Conservation (phyloP, 768 basidiomycete genomes). For the Sistotremastrum niveocremeum region DNA sequence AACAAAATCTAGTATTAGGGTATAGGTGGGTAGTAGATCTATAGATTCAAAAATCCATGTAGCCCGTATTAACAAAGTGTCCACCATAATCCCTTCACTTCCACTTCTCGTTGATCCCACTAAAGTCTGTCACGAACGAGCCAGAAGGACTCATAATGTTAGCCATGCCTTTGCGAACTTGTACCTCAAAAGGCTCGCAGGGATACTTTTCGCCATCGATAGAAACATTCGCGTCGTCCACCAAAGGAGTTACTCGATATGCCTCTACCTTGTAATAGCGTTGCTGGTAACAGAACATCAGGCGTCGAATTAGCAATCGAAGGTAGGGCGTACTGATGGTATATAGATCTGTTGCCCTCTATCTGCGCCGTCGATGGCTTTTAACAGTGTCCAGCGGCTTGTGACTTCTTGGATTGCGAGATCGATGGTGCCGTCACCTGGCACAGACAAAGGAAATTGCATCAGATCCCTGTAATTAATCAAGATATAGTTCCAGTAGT, state of each 20-base stretch:
- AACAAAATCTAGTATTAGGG: too few relatives aligned
- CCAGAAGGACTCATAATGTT: slow-evolving; percentile 53
- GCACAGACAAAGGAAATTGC: slow-evolving; percentile 73
- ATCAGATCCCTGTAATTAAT: slow-evolving; percentile 44
- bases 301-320: slow-evolving; percentile 1
- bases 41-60: too few relatives aligned
- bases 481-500: slow-evolving; percentile 3
- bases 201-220: slow-evolving; percentile 73
- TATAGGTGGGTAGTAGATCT: too few relatives aligned
- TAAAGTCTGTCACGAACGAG: slow-evolving; percentile 44
- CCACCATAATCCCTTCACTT: too few relatives aligned
- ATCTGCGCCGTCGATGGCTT: slow-evolving; percentile 45
- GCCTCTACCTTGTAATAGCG: slow-evolving; percentile 62
- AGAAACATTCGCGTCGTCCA: slow-evolving; percentile 39
- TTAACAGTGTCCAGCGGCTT: slow-evolving; percentile 36
- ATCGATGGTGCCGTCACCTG: slow-evolving; percentile 70
- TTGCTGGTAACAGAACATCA: slow-evolving; percentile 28
- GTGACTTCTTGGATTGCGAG: slow-evolving; percentile 45
- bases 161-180: slow-evolving; percentile 55
- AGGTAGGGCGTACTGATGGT: slow-evolving; percentile 30
- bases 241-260: slow-evolving; percentile 54
- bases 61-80: too few relatives aligned
- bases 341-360: slow-evolving; percentile 52
- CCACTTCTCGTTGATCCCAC: not conserved
- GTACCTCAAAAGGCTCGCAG: slow-evolving; percentile 63